A percentile compares a stretch with the other conserved stretches of the same genome.
phyloP scores from a whole-genome alignment of 1,284 basidiomycete species.

The Rhizoctonia solani region DNA sequence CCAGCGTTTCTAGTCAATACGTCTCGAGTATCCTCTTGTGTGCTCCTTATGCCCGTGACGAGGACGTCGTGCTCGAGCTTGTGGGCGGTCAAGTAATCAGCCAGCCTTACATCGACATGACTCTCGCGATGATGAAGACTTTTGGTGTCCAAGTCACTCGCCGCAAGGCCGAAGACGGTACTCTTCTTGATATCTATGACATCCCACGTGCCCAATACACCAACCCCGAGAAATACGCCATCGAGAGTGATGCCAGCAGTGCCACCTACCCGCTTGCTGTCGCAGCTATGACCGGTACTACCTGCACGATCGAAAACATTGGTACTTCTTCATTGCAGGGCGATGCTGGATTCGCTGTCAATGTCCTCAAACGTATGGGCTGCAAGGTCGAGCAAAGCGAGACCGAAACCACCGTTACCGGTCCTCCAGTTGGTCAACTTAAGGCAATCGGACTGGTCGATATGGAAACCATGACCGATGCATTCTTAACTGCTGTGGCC shows the following conservation, averaged over 20 bases:
- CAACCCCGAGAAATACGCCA: conserved; percentile 82
- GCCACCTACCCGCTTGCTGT: conserved; percentile 97
- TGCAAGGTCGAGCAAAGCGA: conserved; percentile 88
- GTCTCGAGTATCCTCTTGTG: conserved; percentile 96
- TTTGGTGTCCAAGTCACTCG: conserved; percentile 86
- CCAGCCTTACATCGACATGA: conserved; percentile 99
- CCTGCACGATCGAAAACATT: conserved; percentile 92
- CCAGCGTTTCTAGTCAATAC: conserved; percentile 96
- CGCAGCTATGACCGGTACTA: conserved; percentile 93
- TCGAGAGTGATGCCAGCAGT: conserved; percentile 95
- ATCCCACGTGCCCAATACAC: conserved; percentile 81
- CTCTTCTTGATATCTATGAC: conserved; percentile 77
- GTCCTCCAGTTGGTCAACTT: conserved; percentile 80
- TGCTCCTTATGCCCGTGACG: conserved; percentile 86
- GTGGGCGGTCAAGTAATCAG: conserved; percentile 94
- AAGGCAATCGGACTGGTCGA: conserved; percentile 87
- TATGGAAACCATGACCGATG: conserved; percentile 99
- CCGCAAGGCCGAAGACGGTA: conserved; percentile 65
- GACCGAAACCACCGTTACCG: conserved; percentile 89
- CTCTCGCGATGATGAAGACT: conserved; percentile 95
- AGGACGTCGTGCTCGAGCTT: conserved; percentile 80
- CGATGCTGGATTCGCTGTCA: conserved; percentile 92
- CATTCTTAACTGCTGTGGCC: conserved; percentile 93
- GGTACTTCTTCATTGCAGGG: conserved; percentile 92
- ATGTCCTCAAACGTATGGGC: conserved; percentile 94